Base-by-base conservation (phyloP, 192 early-diverging fungal species). In the Obelidium mucronatum region DNA sequence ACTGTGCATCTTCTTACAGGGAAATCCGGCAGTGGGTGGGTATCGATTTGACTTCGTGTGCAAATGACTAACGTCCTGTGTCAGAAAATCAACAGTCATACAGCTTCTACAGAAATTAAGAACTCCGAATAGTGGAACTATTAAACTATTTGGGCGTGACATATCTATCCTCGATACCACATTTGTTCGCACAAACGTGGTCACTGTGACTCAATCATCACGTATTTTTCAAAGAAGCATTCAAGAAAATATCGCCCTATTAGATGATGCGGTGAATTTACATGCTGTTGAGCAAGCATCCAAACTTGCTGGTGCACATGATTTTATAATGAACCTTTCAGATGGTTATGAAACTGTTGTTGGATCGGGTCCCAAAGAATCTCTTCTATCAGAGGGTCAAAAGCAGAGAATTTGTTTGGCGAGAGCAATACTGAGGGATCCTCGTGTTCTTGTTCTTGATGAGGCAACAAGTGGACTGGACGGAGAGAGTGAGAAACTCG, bases 251-350 rank as follows among this genome's bases (percentile, higher is more conserved):
- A 74, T 87, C 39, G 51, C 54, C 15, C 58, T 60, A 17, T 60
- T 28, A 2, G 30, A 60, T 28, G 13, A 17, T 15, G 26, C 15
- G 13, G 22, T 60, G n/a, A 33, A 60, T 60, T 15, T 28, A 15
- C 22, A 60, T 26, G 58, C 19, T 33, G 5, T 60, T 60, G 58
- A 60, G 11, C 26, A 28, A 26, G 58, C 58, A 24, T 17, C 33
- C 24, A 31, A 24, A 2, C 58, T 90, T 5, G 94, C 90, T 1
- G 85, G 93, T 44, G 90, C 91, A 24, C 87, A 94, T 74, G 88
- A 90, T 30, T 97, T 97, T 74, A 94, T 97, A 55, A 68, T 77
- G 64, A 89, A 91, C 75, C 81, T 97, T 17, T 94, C 95, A 15
- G 90, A 8, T 88, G 91, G 74, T 82, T 82, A 61, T 90, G 89